Conservation (phyloP, 2,329 filamentous ascomycete genomes). For the Cercospora janseana region DNA sequence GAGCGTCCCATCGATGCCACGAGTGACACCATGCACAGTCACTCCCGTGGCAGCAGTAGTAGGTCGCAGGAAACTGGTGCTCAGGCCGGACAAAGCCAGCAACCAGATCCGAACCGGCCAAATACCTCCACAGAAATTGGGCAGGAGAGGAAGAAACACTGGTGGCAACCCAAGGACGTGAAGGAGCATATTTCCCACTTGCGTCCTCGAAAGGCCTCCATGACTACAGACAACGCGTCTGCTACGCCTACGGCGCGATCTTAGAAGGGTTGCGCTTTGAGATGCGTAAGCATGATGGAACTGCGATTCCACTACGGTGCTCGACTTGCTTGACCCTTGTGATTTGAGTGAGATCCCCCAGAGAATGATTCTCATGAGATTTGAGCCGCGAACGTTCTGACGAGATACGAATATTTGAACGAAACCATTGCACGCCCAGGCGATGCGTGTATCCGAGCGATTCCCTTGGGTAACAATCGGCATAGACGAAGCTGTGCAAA, state of each 20-base stretch:
- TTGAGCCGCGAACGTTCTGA: too few species aligned
- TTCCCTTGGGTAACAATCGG: too few species aligned
- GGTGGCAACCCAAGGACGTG: constrained; percentile 39
- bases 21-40: constrained; percentile 19
- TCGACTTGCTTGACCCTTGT: background rate
- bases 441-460: too few species aligned
- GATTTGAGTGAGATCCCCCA: background rate
- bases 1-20: constrained; percentile 13
- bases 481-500: too few species aligned
- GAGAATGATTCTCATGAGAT: too few species aligned
- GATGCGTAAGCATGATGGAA: constrained; percentile 8
- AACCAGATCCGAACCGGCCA: background rate
- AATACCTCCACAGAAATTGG: background rate
- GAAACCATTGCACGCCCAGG: too few species aligned
- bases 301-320: constrained; percentile 10
- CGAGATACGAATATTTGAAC: too few species aligned
- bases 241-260: constrained; percentile 32
- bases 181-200: constrained; percentile 44
- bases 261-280: constrained; percentile 17
- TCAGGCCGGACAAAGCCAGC: too few species aligned
- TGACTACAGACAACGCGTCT: constrained; percentile 41
- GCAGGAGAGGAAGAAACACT: constrained; percentile 28
- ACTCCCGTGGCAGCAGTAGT: constrained; percentile 27
- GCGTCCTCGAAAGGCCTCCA: constrained; percentile 42
- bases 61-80: constrained; percentile 9